Conservation (phyloP, 768 basidiomycete genomes). For the Tylopilus felleus region DNA sequence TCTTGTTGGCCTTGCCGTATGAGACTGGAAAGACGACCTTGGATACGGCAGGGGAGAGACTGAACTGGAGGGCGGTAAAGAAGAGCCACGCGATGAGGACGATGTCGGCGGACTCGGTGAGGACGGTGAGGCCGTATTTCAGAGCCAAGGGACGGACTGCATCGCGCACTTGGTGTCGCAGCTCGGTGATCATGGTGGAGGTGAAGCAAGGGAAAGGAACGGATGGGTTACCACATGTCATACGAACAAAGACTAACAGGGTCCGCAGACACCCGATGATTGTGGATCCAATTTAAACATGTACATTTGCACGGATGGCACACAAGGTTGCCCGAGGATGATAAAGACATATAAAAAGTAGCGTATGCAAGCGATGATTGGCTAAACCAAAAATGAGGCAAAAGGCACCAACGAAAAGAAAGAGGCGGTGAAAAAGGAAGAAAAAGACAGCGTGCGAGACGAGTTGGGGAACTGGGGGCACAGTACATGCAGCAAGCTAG, state of each 20-base stretch:
- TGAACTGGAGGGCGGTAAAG: slow-evolving; percentile 57
- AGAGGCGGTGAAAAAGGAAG: background rate
- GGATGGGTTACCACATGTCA: slow-evolving; percentile 17
- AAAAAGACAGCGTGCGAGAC: slow-evolving; percentile 6
- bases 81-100: slow-evolving; percentile 51
- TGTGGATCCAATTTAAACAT: slow-evolving; percentile 18
- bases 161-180: slow-evolving; percentile 29
- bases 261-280: background rate
- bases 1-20: slow-evolving; percentile 45
- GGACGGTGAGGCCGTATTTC: slow-evolving; percentile 48
- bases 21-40: slow-evolving; percentile 43
- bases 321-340: slow-evolving; percentile 21
- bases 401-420: background rate
- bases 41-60: slow-evolving; percentile 54
- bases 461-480: slow-evolving; percentile 4
- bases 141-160: slow-evolving; percentile 27
- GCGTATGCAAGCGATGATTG: slow-evolving; percentile 18
- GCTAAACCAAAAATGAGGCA: slow-evolving; percentile 22
- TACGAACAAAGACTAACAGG: slow-evolving; percentile 8
- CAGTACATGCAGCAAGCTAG: slow-evolving; percentile 18
- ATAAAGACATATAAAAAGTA: slow-evolving; percentile 36
- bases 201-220: background rate
- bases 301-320: slow-evolving; percentile 30
- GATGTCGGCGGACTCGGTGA: slow-evolving; percentile 53
- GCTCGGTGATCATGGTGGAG: slow-evolving; percentile 28